These are phyloP conservation scores for Scorias spongiosa DNA, from an alignment of 2,329 filamentous ascomycete genomes.

Conservation along the genomic window DNA sequence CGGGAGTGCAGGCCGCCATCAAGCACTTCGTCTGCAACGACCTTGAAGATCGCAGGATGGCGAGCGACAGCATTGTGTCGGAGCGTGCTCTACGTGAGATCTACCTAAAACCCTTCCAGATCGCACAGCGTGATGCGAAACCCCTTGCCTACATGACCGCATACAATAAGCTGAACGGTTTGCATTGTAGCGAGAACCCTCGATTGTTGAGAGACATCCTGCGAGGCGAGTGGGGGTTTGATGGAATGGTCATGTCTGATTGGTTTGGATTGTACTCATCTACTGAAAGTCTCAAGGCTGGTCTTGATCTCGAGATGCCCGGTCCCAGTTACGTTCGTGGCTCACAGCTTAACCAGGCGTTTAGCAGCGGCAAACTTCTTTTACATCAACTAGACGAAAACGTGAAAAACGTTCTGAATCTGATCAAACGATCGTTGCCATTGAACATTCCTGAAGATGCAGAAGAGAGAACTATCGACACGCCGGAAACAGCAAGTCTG, in stretches of 20 bases:
- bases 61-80: constrained; percentile 47
- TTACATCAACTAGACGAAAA: constrained; percentile 35
- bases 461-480: constrained; percentile 15
- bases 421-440: constrained; percentile 32
- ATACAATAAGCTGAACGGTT: constrained; percentile 60
- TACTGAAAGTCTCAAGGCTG: constrained; percentile 51
- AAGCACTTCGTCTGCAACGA: constrained; percentile 69
- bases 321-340: constrained; percentile 46
- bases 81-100: constrained; percentile 53
- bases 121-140: constrained; percentile 53
- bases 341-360: constrained; percentile 15
- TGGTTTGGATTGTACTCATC: constrained; percentile 64
- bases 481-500: constrained; percentile 17
- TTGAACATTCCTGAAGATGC: constrained; percentile 15
- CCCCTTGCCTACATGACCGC: constrained; percentile 58
- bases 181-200: constrained; percentile 50
- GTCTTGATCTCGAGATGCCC: constrained; percentile 75
- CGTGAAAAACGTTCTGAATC: constrained; percentile 44
- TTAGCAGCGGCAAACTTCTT: constrained; percentile 14
- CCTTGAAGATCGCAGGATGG: constrained; percentile 53
- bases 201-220: constrained; percentile 54
- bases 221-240: constrained; percentile 53
- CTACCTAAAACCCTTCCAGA: constrained; percentile 62
- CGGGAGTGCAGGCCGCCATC: constrained; percentile 59
- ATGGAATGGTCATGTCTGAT: constrained; percentile 47